Percentiles rank a stretch among this genome's conserved stretches.
phyloP scores from a whole-genome alignment of 306 rosid genomes.

The Senna siamea region DNA sequence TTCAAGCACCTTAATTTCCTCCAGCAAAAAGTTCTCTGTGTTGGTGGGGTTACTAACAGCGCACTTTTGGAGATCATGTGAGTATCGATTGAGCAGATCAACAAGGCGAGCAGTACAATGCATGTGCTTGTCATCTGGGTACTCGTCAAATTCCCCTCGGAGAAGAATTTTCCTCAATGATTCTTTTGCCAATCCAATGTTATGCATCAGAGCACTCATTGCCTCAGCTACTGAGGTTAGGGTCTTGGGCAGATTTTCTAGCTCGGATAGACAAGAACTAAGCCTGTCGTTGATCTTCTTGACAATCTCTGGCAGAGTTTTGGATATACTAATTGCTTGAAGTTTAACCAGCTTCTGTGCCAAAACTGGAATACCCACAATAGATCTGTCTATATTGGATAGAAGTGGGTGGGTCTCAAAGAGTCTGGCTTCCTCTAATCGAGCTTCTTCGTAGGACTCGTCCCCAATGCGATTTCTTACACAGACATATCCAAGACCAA shows the following conservation, averaged over 20 bases:
- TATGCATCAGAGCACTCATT: conserved; percentile 39
- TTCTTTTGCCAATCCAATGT: conserved; percentile 41
- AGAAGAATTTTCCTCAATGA: conserved; percentile 39
- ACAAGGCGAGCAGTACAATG: conserved; percentile 40
- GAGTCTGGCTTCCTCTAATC: conserved; percentile 36
- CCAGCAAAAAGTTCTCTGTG: conserved; percentile 16
- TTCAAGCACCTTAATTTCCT: conserved; percentile 9
- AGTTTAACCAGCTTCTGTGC: conserved; percentile 43
- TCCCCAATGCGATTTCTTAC: conserved; percentile 49
- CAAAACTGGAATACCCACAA: conserved; percentile 47
- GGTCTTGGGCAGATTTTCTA: conserved; percentile 35
- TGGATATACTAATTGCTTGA: conserved; percentile 41
- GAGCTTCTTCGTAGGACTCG: conserved; percentile 45
- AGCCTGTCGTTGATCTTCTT: conserved; percentile 40
- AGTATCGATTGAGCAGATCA: conserved; percentile 9
- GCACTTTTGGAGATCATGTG: conserved; percentile 13
- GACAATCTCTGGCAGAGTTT: conserved; percentile 42
- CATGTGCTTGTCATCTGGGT: conserved; percentile 20
- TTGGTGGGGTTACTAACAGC: conserved; percentile 3
- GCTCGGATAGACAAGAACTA: conserved; percentile 16
- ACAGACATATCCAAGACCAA: conserved; percentile 54
- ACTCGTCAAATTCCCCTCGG: conserved; percentile 34
- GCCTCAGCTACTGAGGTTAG: conserved; percentile 35
- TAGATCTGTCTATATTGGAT: conserved; percentile 43
- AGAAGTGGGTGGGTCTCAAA: conserved; percentile 39